A percentile compares a stretch with the other conserved stretches of the same genome.
phyloP scores from a whole-genome alignment of 345 rosid species.

The Schrenkiella parvula region DNA sequence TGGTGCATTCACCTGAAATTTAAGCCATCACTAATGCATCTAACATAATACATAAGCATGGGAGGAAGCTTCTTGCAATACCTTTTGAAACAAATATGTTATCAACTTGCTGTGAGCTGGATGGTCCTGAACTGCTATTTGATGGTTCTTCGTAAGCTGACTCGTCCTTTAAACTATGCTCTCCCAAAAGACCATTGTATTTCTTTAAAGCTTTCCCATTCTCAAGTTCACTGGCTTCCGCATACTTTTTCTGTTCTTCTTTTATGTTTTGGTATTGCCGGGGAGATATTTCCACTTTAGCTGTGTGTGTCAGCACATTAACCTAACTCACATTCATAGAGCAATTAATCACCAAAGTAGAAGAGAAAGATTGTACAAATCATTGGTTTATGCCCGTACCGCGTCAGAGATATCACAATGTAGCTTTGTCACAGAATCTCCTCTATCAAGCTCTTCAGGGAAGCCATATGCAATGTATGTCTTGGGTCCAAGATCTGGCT shows the following conservation, averaged over 20 bases:
- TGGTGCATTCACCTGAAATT: constrained; percentile 14
- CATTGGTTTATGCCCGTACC: constrained; percentile 31
- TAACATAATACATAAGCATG: neutral
- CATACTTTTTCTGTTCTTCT: neutral
- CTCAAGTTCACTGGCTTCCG: neutral
- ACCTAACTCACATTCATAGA: constrained; percentile 8
- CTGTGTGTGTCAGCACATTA: constrained; percentile 32
- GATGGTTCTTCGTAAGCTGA: constrained; percentile 8
- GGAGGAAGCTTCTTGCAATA: neutral
- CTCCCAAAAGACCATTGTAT: neutral
- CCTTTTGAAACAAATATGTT: neutral
- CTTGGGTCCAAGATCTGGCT: constrained; percentile 90
- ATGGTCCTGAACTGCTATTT: neutral
- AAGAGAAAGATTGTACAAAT: neutral
- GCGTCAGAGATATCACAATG: constrained; percentile 89
- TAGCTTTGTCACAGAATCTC: constrained; percentile 84
- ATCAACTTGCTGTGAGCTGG: neutral
- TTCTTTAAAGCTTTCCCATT: neutral
- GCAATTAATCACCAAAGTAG: neutral
- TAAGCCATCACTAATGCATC: constrained; percentile 1
- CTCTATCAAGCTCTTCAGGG: constrained; percentile 67
- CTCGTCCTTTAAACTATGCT: neutral
- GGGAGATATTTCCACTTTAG: constrained; percentile 14
- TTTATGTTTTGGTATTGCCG: neutral
- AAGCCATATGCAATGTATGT: constrained; percentile 77